phyloP scores from a whole-genome alignment of 371 early-diverging fungal species.

The Rhizomucor pusillus region DNA sequence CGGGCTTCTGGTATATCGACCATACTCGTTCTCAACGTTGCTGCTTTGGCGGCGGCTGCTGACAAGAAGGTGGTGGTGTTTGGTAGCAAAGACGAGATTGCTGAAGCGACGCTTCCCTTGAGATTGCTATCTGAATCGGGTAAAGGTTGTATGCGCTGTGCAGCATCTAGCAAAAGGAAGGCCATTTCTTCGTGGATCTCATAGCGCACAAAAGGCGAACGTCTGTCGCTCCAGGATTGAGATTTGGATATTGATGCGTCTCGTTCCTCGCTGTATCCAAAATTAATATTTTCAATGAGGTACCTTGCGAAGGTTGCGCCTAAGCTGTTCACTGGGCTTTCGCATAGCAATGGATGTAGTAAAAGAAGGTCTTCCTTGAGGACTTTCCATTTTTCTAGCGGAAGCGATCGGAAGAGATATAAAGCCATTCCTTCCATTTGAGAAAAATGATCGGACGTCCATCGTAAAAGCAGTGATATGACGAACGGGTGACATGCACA shows the following conservation, averaged over 20 bases:
- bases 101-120: constrained; percentile 22
- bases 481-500: constrained; percentile 38
- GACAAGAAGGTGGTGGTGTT: constrained; percentile 12
- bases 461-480: constrained; percentile 43
- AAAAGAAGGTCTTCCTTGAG: constrained; percentile 35
- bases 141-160: constrained; percentile 30
- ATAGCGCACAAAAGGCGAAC: constrained; percentile 20
- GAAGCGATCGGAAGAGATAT: constrained; percentile 51
- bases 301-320: constrained; percentile 36
- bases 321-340: constrained; percentile 18
- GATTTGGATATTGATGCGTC: constrained; percentile 21
- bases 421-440: constrained; percentile 51
- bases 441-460: constrained; percentile 42
- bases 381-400: constrained; percentile 42
- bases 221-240: constrained; percentile 33
- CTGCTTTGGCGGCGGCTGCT: constrained; percentile 24
- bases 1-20: constrained; percentile 11
- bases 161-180: constrained; percentile 36
- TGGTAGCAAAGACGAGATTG: constrained; percentile 28
- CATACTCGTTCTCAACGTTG: not conserved
- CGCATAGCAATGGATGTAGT: constrained; percentile 35
- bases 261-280: constrained; percentile 20
- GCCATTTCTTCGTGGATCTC: constrained; percentile 40
- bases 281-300: constrained; percentile 45
- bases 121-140: constrained; percentile 21